Conservation (phyloP, 164 flowering plant genomes). For the Magnolia changhungtana region DNA sequence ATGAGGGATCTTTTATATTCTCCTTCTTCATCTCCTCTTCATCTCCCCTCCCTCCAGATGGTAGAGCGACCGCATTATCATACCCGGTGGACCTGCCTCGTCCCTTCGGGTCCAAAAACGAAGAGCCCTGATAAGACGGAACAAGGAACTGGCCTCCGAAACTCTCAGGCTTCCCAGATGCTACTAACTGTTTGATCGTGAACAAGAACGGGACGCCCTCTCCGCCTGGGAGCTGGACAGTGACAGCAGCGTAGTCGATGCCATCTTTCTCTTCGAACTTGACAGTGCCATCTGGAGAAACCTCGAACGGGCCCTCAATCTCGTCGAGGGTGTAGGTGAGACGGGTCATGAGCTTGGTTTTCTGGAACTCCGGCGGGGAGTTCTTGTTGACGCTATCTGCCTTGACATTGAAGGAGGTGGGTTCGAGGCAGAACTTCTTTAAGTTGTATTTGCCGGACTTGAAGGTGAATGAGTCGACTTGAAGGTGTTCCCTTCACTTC, state of each 20-base stretch:
- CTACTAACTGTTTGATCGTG: conserved; percentile 88
- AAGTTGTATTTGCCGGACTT: conserved; percentile 79
- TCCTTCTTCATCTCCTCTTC: conserved; percentile 89
- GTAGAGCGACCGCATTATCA: conserved; percentile 91
- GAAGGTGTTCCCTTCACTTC: conserved; percentile 96
- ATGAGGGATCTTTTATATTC: conserved; percentile 60
- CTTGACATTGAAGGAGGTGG: conserved; percentile 93
- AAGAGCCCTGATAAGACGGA: conserved; percentile 89
- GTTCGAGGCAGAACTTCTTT: conserved; percentile 92
- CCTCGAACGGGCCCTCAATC: conserved; percentile 95
- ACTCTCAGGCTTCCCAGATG: conserved; percentile 81
- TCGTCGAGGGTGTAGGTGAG: conserved; percentile 96
- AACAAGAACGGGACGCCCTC: conserved; percentile 95
- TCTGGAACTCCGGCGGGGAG: conserved; percentile 80
- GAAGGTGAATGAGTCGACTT: conserved; percentile 58
- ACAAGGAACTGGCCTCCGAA: conserved; percentile 77
- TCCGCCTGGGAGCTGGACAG: conserved; percentile 94
- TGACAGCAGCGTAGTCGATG: conserved; percentile 90
- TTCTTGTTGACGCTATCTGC: conserved; percentile 88
- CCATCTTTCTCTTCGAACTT: conserved; percentile 96
- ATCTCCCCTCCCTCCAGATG: conserved; percentile 98
- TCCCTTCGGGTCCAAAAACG: conserved; percentile 98
- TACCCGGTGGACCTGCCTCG: conserved; percentile 93
- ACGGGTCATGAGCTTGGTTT: conserved; percentile 99
- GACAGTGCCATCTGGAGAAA: conserved; percentile 65